Percentiles rank a stretch among this genome's conserved stretches.
Evolutionary conservation across 2,329 filamentous ascomycete genomes (phyloP).

Genomic region (Apiospora sp.): DNA sequence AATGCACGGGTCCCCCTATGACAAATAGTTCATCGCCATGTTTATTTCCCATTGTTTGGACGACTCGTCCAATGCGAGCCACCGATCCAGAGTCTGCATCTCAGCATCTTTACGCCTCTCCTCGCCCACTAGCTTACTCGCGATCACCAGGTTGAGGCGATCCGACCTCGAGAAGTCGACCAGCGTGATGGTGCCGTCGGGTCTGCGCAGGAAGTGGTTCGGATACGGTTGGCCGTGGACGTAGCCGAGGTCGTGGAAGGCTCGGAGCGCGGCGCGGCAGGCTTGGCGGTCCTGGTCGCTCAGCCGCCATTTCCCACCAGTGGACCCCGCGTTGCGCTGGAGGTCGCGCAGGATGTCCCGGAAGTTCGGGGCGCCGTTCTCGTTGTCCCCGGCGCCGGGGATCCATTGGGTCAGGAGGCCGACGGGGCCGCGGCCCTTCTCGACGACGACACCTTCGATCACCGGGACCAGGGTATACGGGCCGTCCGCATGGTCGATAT

Average conservation of each 20-base stretch:
- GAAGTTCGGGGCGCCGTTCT: background rate
- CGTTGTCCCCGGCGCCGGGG: background rate
- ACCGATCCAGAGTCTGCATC: no score
- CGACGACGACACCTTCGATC: background rate
- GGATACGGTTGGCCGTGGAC: background rate
- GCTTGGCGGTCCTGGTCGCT: background rate
- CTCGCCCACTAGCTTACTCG: no score
- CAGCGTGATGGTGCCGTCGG: background rate
- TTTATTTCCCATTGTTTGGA: no score
- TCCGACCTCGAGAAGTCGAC: background rate
- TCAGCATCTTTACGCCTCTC: no score
- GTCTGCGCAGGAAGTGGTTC: background rate
- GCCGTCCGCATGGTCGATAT: background rate
- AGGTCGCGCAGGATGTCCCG: background rate
- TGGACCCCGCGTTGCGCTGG: no score
- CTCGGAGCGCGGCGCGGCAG: background rate
- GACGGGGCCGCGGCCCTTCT: slow-evolving; percentile 5
- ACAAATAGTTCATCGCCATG: no score
- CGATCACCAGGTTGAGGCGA: background rate
- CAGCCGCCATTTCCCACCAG: background rate
- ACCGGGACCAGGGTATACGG: background rate
- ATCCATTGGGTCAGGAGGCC: background rate
- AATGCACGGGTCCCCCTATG: no score
- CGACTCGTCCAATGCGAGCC: background rate
- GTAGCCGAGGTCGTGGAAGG: background rate